These are phyloP conservation scores for Hericium rajendrae DNA, from an alignment of 768 basidiomycete species.

Conservation along the genomic window DNA sequence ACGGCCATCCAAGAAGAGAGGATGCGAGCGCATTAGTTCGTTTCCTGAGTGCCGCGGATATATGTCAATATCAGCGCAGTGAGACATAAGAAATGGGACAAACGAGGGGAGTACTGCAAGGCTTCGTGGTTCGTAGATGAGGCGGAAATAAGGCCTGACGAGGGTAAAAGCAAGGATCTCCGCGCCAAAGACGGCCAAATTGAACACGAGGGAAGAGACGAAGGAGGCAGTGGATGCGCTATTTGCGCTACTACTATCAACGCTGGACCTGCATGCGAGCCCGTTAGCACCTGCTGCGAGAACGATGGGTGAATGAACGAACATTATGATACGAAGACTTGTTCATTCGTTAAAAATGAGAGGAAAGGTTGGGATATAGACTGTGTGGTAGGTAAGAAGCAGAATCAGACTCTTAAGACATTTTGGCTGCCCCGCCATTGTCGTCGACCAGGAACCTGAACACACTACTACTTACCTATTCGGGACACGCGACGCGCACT, in stretches of 20 bases:
- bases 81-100: conserved; percentile 14
- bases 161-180: conserved; percentile 77
- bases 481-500: no score
- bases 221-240: conserved; percentile 73
- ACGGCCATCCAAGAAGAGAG: conserved; percentile 54
- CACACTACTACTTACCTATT: no score
- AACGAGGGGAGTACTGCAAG: conserved; percentile 42
- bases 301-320: no score
- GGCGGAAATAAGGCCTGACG: conserved; percentile 74
- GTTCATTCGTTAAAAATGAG: no score
- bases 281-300: no score
- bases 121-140: conserved; percentile 84
- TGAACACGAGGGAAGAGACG: conserved; percentile 77
- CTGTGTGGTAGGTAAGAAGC: no score
- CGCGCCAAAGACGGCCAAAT: conserved; percentile 57
- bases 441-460: no score
- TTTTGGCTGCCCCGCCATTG: no score
- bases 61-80: neutral
- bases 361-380: no score
- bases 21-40: conserved; percentile 44
- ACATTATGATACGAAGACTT: no score
- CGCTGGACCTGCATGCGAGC: no score
- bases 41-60: conserved; percentile 30
- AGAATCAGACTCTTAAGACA: no score
- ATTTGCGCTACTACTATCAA: conserved; percentile 27